Conservation (phyloP, 495 filamentous ascomycete genomes). For the Tuber calosporum region DNA sequence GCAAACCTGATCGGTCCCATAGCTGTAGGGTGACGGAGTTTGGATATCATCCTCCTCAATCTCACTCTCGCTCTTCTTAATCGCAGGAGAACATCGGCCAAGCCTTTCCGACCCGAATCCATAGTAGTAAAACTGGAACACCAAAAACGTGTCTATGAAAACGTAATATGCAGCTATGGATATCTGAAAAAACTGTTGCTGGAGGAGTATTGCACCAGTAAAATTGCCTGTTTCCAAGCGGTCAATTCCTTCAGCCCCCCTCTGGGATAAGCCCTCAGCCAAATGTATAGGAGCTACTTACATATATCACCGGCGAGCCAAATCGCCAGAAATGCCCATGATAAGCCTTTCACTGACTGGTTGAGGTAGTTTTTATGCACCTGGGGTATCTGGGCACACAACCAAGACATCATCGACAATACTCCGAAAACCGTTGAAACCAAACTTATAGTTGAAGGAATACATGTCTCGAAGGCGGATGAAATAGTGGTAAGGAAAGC, state of each 20-base stretch:
- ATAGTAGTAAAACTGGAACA: slow-evolving; percentile 65
- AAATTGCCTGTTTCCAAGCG: slow-evolving; percentile 47
- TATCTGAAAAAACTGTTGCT: slow-evolving; percentile 65
- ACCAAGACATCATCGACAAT: slow-evolving; percentile 62
- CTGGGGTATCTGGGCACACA: slow-evolving; percentile 71
- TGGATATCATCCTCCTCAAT: slow-evolving; percentile 34
- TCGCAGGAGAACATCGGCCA: background rate
- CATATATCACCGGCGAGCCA: slow-evolving; percentile 65
- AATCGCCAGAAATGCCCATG: slow-evolving; percentile 60
- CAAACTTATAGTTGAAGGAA: slow-evolving; percentile 45
- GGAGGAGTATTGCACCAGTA: slow-evolving; percentile 57
- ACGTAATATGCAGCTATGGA: slow-evolving; percentile 63
- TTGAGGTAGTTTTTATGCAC: slow-evolving; percentile 64
- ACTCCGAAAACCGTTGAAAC: slow-evolving; percentile 59
- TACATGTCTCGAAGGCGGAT: background rate
- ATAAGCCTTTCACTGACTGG: slow-evolving; percentile 61
- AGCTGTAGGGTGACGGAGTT: background rate
- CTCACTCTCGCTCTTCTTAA: slow-evolving; percentile 28
- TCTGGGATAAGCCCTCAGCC: background rate
- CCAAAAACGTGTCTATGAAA: slow-evolving; percentile 57
- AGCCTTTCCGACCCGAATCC: slow-evolving; percentile 22
- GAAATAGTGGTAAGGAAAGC: background rate
- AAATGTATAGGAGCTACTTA: slow-evolving; percentile 7
- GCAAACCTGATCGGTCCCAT: background rate
- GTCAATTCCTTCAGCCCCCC: background rate